Percentiles rank a stretch among this genome's conserved stretches.
phyloP scores from a whole-genome alignment of 169 alveolate species.

The Theileria luwenshuni region DNA sequence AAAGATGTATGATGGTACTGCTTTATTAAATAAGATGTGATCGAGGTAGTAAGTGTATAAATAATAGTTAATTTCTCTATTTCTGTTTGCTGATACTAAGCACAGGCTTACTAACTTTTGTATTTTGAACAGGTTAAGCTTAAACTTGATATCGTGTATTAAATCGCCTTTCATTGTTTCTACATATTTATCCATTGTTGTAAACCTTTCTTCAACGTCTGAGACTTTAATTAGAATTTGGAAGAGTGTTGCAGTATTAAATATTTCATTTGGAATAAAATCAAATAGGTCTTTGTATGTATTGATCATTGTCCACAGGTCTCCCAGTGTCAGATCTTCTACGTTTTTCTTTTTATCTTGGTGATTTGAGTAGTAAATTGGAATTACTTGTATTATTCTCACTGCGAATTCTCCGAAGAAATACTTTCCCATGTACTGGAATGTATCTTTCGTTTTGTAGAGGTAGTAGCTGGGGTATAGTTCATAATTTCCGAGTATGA shows the following conservation, averaged over 20 bases:
- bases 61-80: neutral
- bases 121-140: slow-evolving; percentile 45
- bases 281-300: slow-evolving; percentile 13
- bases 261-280: slow-evolving; percentile 8
- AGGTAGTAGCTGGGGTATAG: slow-evolving; percentile 27
- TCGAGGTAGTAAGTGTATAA: slow-evolving; percentile 13
- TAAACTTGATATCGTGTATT: neutral
- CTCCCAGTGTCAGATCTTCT: neutral
- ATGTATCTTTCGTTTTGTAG: neutral
- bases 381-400: slow-evolving; percentile 6
- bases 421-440: slow-evolving; percentile 10
- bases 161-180: slow-evolving; percentile 4
- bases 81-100: slow-evolving; percentile 14
- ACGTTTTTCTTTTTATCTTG: neutral
- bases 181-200: slow-evolving; percentile 22
- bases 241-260: slow-evolving; percentile 4
- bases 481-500: slow-evolving; percentile 8
- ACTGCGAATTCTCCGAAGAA: slow-evolving; percentile 23
- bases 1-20: slow-evolving; percentile 35
- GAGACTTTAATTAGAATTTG: slow-evolving; percentile 21
- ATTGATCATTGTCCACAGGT: slow-evolving; percentile 23
- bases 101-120: slow-evolving; percentile 22
- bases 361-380: slow-evolving; percentile 16
- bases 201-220: slow-evolving; percentile 15
- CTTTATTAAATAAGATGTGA: slow-evolving; percentile 12